phyloP scores from a whole-genome alignment of 176 grass and related monocot genomes.

The Aegilops speltoides region DNA sequence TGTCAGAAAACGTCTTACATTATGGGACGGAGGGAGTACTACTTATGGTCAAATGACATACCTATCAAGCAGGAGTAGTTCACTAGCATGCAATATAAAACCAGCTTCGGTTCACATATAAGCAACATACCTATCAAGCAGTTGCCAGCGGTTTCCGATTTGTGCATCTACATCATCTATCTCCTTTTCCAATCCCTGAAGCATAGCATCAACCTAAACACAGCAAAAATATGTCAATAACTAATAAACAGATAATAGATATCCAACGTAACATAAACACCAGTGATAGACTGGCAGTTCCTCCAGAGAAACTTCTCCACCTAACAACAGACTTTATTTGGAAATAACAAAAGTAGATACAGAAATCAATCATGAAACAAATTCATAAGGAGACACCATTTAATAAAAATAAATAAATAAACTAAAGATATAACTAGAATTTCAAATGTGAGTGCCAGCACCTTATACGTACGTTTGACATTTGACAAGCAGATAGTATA shows the following conservation, averaged over 20 bases:
- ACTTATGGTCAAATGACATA: too few species aligned
- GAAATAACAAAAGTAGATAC: neutral
- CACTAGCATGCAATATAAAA: conserved; percentile 21
- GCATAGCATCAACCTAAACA: conserved; percentile 95
- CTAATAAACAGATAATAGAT: neutral
- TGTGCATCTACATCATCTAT: conserved; percentile 97
- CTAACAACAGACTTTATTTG: neutral
- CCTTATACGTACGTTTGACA: neutral
- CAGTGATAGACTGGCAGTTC: neutral
- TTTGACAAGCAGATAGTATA: neutral
- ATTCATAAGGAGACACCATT: neutral
- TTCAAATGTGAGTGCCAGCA: neutral
- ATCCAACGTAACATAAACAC: neutral
- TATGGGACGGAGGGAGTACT: too few species aligned
- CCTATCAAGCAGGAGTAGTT: neutral
- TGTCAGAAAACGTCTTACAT: too few species aligned
- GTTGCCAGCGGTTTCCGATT: conserved; percentile 93
- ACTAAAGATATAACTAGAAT: neutral
- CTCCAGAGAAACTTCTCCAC: neutral
- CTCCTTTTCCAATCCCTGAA: conserved; percentile 90
- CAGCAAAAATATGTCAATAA: conserved; percentile 22
- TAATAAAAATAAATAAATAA: neutral
- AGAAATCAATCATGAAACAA: conserved; percentile 1
- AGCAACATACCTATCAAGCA: conserved; percentile 82
- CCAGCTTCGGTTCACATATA: neutral